Conservation (phyloP, 306 rosid species). For the Biancaea sappan region DNA sequence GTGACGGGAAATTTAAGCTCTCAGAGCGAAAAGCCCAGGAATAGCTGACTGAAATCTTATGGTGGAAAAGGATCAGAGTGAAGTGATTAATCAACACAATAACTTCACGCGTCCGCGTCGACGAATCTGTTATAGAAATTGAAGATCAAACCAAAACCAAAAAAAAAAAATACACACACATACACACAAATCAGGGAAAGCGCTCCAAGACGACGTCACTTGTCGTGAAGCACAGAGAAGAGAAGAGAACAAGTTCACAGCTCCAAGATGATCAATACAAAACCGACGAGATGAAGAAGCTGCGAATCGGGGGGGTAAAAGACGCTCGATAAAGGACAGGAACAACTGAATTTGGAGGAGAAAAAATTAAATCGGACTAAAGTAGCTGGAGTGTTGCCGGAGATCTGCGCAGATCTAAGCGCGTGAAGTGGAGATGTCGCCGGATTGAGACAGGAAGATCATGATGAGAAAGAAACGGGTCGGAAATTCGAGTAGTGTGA, state of each 20-base stretch:
- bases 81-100: constrained; percentile 4
- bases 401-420: constrained; percentile 50
- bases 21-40: neutral
- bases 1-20: constrained; percentile 4
- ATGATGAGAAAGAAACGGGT: constrained; percentile 15
- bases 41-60: neutral
- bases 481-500: constrained; percentile 28
- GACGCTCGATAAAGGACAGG: neutral
- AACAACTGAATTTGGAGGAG: neutral
- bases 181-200: neutral
- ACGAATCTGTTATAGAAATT: neutral
- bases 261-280: neutral
- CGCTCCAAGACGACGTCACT: neutral
- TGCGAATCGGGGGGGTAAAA: constrained; percentile 17
- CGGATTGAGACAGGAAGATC: constrained; percentile 4
- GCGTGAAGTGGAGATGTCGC: neutral
- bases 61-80: neutral
- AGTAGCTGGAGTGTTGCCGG: neutral
- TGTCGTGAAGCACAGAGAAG: neutral
- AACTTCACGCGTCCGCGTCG: neutral
- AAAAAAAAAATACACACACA: neutral
- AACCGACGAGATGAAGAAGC: neutral
- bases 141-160: neutral
- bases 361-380: neutral
- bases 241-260: neutral